Evolutionary conservation across 352 stramenopile genomes (phyloP).

Genomic region (Pelagophyceae sp.): DNA sequence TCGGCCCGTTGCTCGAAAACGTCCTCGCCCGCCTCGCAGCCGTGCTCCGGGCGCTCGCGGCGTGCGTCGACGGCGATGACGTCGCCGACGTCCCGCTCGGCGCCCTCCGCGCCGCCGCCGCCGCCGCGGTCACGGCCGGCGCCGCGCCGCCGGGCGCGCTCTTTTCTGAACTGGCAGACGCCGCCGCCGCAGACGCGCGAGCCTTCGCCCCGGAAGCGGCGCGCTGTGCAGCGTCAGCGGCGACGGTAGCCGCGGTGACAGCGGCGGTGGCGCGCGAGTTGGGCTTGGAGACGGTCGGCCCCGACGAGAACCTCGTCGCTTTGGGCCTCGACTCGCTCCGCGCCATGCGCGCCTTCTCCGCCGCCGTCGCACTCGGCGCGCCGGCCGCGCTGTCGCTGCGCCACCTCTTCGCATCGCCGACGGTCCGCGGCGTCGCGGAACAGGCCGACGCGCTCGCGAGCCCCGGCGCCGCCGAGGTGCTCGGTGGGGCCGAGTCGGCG

Average conservation of each 20-base stretch:
- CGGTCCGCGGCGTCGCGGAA: slow-evolving; percentile 3
- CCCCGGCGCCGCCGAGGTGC: neutral
- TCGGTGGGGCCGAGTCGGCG: neutral
- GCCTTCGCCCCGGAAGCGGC: neutral
- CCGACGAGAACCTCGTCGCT: slow-evolving; percentile 19
- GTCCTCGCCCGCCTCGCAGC: neutral
- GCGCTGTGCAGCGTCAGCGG: neutral
- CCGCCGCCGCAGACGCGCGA: neutral
- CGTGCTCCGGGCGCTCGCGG: neutral
- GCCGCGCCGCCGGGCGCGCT: neutral
- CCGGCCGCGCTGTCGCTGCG: slow-evolving; percentile 6
- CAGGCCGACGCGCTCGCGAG: neutral
- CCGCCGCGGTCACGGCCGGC: neutral
- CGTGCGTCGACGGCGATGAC: neutral
- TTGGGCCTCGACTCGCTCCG: slow-evolving; percentile 22
- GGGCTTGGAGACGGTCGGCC: neutral
- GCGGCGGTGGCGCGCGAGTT: neutral
- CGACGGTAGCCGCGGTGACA: neutral
- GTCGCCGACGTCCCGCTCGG: neutral
- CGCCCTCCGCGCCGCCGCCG: neutral
- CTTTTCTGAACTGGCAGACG: neutral
- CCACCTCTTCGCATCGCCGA: slow-evolving; percentile 15
- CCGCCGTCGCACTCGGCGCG: neutral
- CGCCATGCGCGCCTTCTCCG: slow-evolving; percentile 5
- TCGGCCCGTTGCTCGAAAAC: neutral